Evolutionary conservation across 106 monocot species (phyloP), one percentile per base, ranked within the genome.

Genomic region (Dioscorea alata): DNA sequence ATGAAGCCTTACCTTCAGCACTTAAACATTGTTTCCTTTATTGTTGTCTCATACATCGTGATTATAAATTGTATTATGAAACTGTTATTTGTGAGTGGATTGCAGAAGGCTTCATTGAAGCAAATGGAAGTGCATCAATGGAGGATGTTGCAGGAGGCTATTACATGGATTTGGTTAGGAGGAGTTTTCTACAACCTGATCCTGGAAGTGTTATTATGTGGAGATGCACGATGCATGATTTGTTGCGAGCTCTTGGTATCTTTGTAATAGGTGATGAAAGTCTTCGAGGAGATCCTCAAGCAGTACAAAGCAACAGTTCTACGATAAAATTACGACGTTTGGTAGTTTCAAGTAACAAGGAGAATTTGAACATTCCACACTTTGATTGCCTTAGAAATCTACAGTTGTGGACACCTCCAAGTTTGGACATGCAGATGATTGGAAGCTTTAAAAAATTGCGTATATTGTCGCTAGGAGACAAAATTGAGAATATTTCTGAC

Each of bases 11-110:
- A 19, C 77, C 82, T 9, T 69, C 57, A 13, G 57, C 72, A 58
- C 73, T 81, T 4, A 81, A 76, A 32, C 76, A 81, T 67, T 82
- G 81, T 33, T 81, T 81, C 53, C 23, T 76, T 1, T 81, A 54
- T 21, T 82, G 48, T 21, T 62, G 69, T 5, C 23, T 77, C 1
- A 73, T 65, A 15, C 78, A 69, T 12, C 52, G 52, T 23, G 70
- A 66, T 57, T 19, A 13, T 34, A 18, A 4, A 4, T 13, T 77
- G 0, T 7, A 4, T 12, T 3, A 24, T 0, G 17, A 52, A 6
- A 14, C 19, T 42, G 48, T 77, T 7, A 19, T 73, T 33, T 13
- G 23, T 5, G 20, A 23, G 4, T 83, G 83, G 83, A 59, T 74
- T 5, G 70, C 78, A 16, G 78, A 83, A 48, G 74, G 83, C 0